Conservation (phyloP, 2,329 filamentous ascomycete species). For the Aureobasidium sp. region DNA sequence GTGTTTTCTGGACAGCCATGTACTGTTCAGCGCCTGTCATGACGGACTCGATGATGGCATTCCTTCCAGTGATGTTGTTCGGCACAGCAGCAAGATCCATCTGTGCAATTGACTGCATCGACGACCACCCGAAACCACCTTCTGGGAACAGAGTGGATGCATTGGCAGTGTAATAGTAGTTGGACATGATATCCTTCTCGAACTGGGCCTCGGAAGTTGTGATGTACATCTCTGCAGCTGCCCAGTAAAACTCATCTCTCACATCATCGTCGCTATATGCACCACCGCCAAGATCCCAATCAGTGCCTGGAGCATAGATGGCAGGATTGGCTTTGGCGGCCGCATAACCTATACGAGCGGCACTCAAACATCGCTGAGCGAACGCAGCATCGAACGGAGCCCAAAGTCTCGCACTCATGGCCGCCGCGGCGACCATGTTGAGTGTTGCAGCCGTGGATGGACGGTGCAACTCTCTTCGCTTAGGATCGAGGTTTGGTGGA, state of each 20-base stretch:
- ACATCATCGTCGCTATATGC: conserved; percentile 18
- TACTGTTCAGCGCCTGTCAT: conserved; percentile 12
- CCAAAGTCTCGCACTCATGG: conserved; percentile 16
- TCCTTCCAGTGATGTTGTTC: conserved; percentile 14
- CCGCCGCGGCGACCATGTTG: conserved; percentile 16
- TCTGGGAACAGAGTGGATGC: conserved; percentile 11
- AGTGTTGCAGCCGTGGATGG: conserved; percentile 18
- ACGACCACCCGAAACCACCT: conserved; percentile 12
- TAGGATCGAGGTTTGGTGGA: conserved; percentile 7
- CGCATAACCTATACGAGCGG: conserved; percentile 14
- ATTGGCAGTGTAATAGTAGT: conserved; percentile 15
- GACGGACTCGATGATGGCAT: conserved; percentile 12
- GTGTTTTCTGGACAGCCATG: conserved; percentile 6
- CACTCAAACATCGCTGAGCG: conserved; percentile 9
- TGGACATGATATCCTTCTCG: conserved; percentile 14
- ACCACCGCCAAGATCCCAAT: conserved; percentile 18
- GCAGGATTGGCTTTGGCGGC: conserved; percentile 15
- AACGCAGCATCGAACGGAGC: conserved; percentile 11
- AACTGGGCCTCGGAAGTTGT: conserved; percentile 16
- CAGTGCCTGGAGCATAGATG: conserved; percentile 16
- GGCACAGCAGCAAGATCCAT: conserved; percentile 16
- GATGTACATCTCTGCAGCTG: conserved; percentile 17
- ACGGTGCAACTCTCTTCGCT: conserved; percentile 17
- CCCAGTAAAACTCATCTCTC: conserved; percentile 18
- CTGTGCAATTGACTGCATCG: conserved; percentile 11